phyloP scores from a whole-genome alignment of 2,329 filamentous ascomycete species.

The Paracamarosporium sp. region DNA sequence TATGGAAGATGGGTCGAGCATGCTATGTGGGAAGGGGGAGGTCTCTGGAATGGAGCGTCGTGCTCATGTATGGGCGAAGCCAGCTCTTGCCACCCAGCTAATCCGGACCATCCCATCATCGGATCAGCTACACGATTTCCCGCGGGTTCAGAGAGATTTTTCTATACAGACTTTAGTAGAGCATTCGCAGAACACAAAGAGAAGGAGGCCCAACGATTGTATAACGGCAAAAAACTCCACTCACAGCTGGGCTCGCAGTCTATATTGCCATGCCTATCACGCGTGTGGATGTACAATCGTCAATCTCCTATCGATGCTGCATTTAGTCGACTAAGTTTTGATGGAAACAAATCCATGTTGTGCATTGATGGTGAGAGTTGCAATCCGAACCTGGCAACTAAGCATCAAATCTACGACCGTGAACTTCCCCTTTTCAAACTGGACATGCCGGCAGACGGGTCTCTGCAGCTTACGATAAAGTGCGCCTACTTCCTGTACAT shows the following conservation, averaged over 20 bases:
- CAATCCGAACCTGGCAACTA: not conserved
- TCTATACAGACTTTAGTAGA: slow-evolving; percentile 47
- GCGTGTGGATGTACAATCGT: slow-evolving; percentile 1
- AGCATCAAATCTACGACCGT: slow-evolving; percentile 3
- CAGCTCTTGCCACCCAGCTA: slow-evolving; percentile 25
- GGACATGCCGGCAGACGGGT: slow-evolving; percentile 38
- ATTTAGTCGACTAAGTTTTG: slow-evolving; percentile 20
- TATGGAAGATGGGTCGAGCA: slow-evolving; percentile 34
- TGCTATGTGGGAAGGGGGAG: slow-evolving; percentile 44
- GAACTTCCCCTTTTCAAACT: slow-evolving; percentile 40
- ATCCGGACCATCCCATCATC: slow-evolving; percentile 31
- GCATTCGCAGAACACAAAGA: slow-evolving; percentile 33
- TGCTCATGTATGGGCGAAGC: slow-evolving; percentile 44
- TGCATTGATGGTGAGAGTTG: slow-evolving; percentile 19
- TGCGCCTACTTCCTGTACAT: slow-evolving; percentile 13
- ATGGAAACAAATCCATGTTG: slow-evolving; percentile 17
- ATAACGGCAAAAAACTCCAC: slow-evolving; percentile 24
- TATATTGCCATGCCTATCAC: slow-evolving; percentile 30
- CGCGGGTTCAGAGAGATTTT: slow-evolving; percentile 45
- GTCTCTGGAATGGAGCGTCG: slow-evolving; percentile 28
- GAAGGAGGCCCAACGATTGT: slow-evolving; percentile 14
- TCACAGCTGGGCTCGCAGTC: slow-evolving; percentile 44
- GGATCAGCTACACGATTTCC: slow-evolving; percentile 35
- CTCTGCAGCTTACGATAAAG: slow-evolving; percentile 24
- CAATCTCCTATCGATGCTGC: slow-evolving; percentile 13